Evolutionary conservation across 2,329 filamentous ascomycete species (phyloP).

Genomic region (Alternaria incomplexa): DNA sequence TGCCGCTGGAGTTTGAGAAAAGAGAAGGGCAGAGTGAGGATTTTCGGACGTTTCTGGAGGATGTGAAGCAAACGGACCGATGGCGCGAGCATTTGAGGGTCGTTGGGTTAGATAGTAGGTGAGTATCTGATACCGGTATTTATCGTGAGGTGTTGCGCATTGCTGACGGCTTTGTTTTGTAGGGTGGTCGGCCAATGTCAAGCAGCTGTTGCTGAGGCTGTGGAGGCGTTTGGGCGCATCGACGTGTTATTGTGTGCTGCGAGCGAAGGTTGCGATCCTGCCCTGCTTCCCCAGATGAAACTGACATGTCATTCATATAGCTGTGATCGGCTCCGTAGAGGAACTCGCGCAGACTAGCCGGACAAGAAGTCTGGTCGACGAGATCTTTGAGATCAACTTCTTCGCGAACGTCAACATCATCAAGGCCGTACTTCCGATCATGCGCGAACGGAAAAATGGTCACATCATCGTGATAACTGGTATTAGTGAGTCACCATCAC

Average conservation of each 20-base stretch:
- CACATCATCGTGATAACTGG: slow-evolving; percentile 91
- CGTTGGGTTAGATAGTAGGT: slow-evolving; percentile 65
- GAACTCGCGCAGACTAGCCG: slow-evolving; percentile 77
- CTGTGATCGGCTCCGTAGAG: slow-evolving; percentile 88
- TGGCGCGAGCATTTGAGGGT: slow-evolving; percentile 80
- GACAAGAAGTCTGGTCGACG: slow-evolving; percentile 79
- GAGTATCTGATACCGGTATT: background rate
- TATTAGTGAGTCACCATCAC: slow-evolving; percentile 61
- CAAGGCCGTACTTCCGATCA: slow-evolving; percentile 80
- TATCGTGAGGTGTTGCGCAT: slow-evolving; percentile 14
- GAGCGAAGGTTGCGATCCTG: slow-evolving; percentile 70
- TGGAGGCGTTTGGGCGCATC: slow-evolving; percentile 81
- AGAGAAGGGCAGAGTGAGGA: slow-evolving; percentile 74
- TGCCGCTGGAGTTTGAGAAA: slow-evolving; percentile 75
- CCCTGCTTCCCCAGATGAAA: background rate
- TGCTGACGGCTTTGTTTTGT: background rate
- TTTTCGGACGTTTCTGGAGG: slow-evolving; percentile 78
- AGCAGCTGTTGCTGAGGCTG: slow-evolving; percentile 84
- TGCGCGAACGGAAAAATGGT: slow-evolving; percentile 80
- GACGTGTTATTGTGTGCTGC: slow-evolving; percentile 92
- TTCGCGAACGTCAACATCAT: slow-evolving; percentile 97
- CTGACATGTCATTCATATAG: slow-evolving; percentile 50
- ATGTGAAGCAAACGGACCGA: slow-evolving; percentile 71
- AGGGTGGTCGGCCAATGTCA: slow-evolving; percentile 74
- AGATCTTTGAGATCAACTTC: slow-evolving; percentile 94